Conservation (phyloP, 805 yeast species). For the Naumovozyma baii region DNA sequence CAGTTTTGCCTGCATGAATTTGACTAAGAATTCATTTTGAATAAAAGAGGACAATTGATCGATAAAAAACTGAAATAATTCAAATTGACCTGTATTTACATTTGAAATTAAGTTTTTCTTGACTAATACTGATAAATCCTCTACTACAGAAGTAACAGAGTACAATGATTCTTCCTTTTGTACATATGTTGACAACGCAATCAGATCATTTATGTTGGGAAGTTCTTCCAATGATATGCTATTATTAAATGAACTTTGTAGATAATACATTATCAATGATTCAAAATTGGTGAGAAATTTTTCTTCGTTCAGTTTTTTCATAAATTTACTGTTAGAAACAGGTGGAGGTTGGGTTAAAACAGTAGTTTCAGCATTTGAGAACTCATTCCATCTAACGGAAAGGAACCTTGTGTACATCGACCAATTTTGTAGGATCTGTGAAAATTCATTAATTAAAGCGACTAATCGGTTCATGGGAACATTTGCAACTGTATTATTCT, state of each 20-base stretch:
- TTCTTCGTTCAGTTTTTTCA: slow-evolving; percentile 23
- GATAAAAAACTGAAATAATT: slow-evolving; percentile 22
- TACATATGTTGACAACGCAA: slow-evolving; percentile 10
- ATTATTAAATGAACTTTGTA: slow-evolving; percentile 70
- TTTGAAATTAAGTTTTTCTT: slow-evolving; percentile 57
- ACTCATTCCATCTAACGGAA: slow-evolving; percentile 55
- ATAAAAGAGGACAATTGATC: slow-evolving; percentile 20
- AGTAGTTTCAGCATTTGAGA: slow-evolving; percentile 11
- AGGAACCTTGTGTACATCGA: slow-evolving; percentile 65
- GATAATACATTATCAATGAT: slow-evolving; percentile 50
- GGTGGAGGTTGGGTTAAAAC: slow-evolving; percentile 18
- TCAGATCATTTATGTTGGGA: slow-evolving; percentile 42
- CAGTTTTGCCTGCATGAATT: slow-evolving; percentile 22
- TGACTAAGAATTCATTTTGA: slow-evolving; percentile 26
- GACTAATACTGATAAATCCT: slow-evolving; percentile 69
- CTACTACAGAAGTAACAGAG: slow-evolving; percentile 76
- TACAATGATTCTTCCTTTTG: slow-evolving; percentile 27
- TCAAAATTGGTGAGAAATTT: slow-evolving; percentile 55
- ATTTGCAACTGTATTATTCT: background rate
- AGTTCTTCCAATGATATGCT: slow-evolving; percentile 72
- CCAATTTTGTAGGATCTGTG: slow-evolving; percentile 80
- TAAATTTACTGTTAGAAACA: slow-evolving; percentile 20
- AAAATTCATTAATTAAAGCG: slow-evolving; percentile 50
- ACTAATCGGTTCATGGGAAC: slow-evolving; percentile 13
- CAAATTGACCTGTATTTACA: slow-evolving; percentile 58